Evolutionary conservation across 164 flowering plant genomes (phyloP).

Genomic region (Buxus sempervirens): DNA sequence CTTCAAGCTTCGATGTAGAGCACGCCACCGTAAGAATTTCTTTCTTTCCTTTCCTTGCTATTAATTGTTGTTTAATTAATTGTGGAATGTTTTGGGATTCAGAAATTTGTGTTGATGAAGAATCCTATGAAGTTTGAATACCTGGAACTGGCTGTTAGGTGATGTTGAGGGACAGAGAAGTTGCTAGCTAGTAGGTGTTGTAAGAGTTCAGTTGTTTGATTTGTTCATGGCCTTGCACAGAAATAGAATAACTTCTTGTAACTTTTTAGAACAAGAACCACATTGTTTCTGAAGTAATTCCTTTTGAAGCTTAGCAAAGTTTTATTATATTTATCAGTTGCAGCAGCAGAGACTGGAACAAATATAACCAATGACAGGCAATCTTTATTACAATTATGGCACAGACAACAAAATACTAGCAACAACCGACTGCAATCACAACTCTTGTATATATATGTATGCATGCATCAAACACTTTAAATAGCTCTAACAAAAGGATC

Average conservation of each 20-base stretch:
- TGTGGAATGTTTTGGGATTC: conserved; percentile 24
- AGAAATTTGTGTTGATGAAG: conserved; percentile 42
- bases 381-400: neutral
- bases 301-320: neutral
- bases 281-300: neutral
- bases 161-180: too few species aligned
- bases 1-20: too few species aligned
- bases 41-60: conserved; percentile 1
- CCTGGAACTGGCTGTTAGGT: neutral
- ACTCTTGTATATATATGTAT: neutral
- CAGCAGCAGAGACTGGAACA: neutral
- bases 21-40: neutral
- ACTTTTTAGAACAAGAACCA: too few species aligned
- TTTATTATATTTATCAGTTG: neutral
- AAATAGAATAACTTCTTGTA: neutral
- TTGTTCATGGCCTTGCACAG: conserved; percentile 1
- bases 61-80: neutral
- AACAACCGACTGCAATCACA: neutral
- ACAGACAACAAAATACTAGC: neutral
- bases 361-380: neutral
- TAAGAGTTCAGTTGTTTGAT: neutral
- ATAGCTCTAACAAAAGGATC: neutral
- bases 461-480: neutral
- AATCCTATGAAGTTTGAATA: conserved; percentile 18
- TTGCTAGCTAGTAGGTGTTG: neutral